Evolutionary conservation across 345 rosid species (phyloP).

Genomic region (Streptanthus diversifolius): DNA sequence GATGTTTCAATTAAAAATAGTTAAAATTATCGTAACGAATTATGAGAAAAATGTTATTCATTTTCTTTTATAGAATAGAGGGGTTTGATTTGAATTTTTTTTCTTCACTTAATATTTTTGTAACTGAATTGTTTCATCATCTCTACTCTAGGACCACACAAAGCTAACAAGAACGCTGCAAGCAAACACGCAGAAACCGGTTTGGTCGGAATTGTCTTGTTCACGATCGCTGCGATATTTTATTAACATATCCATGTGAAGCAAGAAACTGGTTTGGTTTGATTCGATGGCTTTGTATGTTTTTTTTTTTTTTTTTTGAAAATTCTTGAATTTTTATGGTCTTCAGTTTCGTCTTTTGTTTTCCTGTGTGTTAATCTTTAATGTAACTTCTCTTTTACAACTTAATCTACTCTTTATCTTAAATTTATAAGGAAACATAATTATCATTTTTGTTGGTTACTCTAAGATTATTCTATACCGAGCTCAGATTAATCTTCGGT

Average conservation of each 20-base stretch:
- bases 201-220: slow-evolving; percentile 6
- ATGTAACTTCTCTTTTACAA: neutral
- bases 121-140: neutral
- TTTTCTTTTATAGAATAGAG: neutral
- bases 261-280: neutral
- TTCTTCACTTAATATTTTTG: neutral
- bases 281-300: neutral
- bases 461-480: too few species aligned
- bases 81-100: neutral
- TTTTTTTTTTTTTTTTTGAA: neutral
- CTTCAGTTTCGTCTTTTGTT: neutral
- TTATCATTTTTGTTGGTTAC: too few species aligned
- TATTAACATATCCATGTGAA: neutral
- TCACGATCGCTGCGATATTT: neutral
- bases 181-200: slow-evolving; percentile 1
- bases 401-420: neutral
- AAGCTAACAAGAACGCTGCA: slow-evolving; percentile 5
- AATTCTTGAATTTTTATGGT: neutral
- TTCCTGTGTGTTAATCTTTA: neutral
- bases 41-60: neutral
- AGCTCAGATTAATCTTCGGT: too few species aligned
- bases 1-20: neutral
- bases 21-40: neutral
- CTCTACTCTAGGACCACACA: slow-evolving; percentile 11
- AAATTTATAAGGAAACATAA: too few species aligned